phyloP scores from a whole-genome alignment of 2,329 filamentous ascomycete genomes.

The Biscogniauxia sp. region DNA sequence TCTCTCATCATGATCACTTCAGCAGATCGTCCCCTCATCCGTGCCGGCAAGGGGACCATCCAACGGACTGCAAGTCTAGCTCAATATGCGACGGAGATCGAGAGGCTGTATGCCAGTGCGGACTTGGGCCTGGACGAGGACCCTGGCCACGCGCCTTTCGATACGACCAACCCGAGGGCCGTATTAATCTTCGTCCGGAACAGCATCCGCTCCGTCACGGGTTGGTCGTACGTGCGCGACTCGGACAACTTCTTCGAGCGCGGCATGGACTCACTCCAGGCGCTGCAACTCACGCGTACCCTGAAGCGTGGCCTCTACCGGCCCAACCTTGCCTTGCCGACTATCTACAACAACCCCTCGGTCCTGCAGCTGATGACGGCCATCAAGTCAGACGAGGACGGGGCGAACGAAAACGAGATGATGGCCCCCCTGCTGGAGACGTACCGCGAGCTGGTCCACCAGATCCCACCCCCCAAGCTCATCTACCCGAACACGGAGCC shows the following conservation, averaged over 20 bases:
- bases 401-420: constrained; percentile 5
- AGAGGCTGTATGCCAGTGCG: constrained; percentile 21
- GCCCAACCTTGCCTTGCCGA: constrained; percentile 7
- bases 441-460: constrained; percentile 16
- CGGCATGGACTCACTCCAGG: constrained; percentile 16
- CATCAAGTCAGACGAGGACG: constrained; percentile 3
- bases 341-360: constrained; percentile 13
- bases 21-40: constrained; percentile 14
- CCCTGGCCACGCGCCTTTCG: neutral
- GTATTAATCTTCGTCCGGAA: constrained; percentile 7
- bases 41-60: constrained; percentile 25
- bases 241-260: constrained; percentile 11
- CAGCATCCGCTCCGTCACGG: constrained; percentile 5
- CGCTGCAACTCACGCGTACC: constrained; percentile 9
- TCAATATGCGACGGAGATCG: constrained; percentile 20
- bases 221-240: constrained; percentile 5
- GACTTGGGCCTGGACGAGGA: constrained; percentile 11
- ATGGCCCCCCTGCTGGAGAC: constrained; percentile 16
- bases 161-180: neutral
- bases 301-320: constrained; percentile 3
- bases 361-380: constrained; percentile 14
- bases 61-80: constrained; percentile 16
- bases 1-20: constrained; percentile 19
- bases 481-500: neutral
- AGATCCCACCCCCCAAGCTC: constrained; percentile 8